phyloP scores from a whole-genome alignment of 306 rosid genomes.

The Acmispon strigosus region DNA sequence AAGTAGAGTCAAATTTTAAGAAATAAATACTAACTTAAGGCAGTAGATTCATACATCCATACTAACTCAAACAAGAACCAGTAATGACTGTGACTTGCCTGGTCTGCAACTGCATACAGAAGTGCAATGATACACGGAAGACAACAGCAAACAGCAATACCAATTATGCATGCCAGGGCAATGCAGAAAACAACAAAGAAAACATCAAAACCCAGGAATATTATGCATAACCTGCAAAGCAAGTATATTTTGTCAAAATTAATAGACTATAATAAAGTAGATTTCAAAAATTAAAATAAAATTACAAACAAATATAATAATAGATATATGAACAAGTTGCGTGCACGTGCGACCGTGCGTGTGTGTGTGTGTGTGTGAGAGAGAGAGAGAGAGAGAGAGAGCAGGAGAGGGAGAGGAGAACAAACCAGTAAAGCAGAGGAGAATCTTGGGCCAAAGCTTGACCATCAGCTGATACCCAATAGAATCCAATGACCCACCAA shows the following conservation, averaged over 20 bases:
- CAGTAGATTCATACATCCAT: neutral
- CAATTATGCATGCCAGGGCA: conserved; percentile 93
- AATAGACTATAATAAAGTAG: neutral
- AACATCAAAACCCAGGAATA: conserved; percentile 94
- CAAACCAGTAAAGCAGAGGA: conserved; percentile 90
- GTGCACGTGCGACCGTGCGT: too few relatives aligned
- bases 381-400: neutral
- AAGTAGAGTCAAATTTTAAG: neutral
- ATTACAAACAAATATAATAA: neutral
- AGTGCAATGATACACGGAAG: conserved; percentile 94
- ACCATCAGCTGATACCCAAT: conserved; percentile 87
- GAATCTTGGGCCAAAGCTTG: conserved; percentile 56
- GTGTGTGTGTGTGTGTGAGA: neutral
- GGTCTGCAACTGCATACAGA: conserved; percentile 92
- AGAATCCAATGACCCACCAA: conserved; percentile 99
- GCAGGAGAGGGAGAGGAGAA: conserved; percentile 11
- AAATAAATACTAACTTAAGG: neutral
- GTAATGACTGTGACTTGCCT: conserved; percentile 46
- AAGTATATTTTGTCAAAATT: conserved; percentile 21
- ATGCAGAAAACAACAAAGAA: conserved; percentile 97
- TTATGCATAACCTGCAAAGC: conserved; percentile 84
- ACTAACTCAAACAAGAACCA: conserved; percentile 18
- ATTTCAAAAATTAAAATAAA: conserved; percentile 17
- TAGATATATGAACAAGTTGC: conserved; percentile 5
- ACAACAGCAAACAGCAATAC: conserved; percentile 94